Base-by-base conservation (phyloP, 257 asterid species). In the Cinchona pubescens region DNA sequence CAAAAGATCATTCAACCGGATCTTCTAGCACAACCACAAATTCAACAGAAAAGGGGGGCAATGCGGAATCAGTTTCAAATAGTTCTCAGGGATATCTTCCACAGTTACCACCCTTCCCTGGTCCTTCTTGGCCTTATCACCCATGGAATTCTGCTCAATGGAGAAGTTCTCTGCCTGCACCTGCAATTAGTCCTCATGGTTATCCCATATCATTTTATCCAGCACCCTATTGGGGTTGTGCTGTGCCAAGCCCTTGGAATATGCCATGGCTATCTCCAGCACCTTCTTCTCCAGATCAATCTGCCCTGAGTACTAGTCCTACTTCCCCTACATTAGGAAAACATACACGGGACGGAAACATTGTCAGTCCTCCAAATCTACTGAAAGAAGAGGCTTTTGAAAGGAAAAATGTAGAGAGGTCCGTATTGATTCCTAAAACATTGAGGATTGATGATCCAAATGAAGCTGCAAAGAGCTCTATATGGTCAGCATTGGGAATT, bases 391-490 rank as follows among this genome's bases (percentile, higher is more conserved):
- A 81, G 43, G 2, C 67, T 25, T 45, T 48, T 2, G 71, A 58
- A 76, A 58, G 67, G 55, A 79, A 34, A 55, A 77, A 67, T 43
- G 23, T 59, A 0, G 82, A 78, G 74, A 70, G 71, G 9, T 34
- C 85, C 8, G 81, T 86, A 42, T 49, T 84, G 81, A 73, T 81
- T 62, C 90, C 93, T 0, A 89, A 84, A 82, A 85, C 88, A 12
- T 63, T 90, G 42, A 87, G 96, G 84, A 83, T 88, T 61, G 88
- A 87, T 65, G 92, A 89, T 75, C 90, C 92, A 3, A 86, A 72
- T 45, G 96, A 90, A 34, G 91, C 93, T 45, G 89, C 93, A 8
- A 87, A 87, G 85, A 88, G 96, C 71, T 89, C 93, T 1, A 83
- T 88, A 75, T 85, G 96, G 93, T 84, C 92, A 7, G 69, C 86